Evolutionary conservation across 2,329 filamentous ascomycete genomes (phyloP).

Genomic region (Aureobasidium namibiae): DNA sequence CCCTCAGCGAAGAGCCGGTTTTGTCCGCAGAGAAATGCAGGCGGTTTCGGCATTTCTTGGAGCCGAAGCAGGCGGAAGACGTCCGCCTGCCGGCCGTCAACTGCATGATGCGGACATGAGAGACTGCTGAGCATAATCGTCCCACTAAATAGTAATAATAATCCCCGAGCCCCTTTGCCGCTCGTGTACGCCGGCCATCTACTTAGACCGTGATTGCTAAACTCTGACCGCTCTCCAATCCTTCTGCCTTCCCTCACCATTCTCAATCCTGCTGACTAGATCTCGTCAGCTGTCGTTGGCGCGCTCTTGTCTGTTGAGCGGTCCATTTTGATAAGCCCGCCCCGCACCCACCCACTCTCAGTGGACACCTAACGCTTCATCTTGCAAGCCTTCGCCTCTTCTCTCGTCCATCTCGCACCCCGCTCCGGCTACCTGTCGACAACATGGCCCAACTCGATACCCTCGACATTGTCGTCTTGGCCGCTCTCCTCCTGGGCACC

Average conservation of each 20-base stretch:
- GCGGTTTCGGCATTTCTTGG: not conserved
- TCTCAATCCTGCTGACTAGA: not conserved
- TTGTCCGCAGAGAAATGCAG: not conserved
- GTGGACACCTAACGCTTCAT: constrained; percentile 1
- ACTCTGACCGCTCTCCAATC: not conserved
- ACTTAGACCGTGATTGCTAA: not conserved
- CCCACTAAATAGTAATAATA: not conserved
- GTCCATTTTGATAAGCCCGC: not conserved
- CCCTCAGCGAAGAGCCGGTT: not conserved
- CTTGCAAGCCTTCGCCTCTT: not conserved
- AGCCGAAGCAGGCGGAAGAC: not conserved
- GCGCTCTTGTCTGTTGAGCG: not conserved
- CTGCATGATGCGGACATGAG: constrained; percentile 11
- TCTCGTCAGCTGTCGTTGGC: not conserved
- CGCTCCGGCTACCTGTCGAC: not conserved
- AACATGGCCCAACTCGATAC: constrained; percentile 92
- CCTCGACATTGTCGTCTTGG: constrained; percentile 86
- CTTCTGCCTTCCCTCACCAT: not conserved
- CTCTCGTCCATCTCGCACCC: not conserved
- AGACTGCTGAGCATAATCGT: not conserved
- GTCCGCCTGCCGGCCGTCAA: not conserved
- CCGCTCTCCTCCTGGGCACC: constrained; percentile 74
- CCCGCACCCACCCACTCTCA: not conserved
- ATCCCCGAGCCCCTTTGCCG: not conserved
- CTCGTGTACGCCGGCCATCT: not conserved